These are phyloP conservation scores for Mallotus japonicus DNA, from an alignment of 441 rosid species.

Conservation along the genomic window DNA sequence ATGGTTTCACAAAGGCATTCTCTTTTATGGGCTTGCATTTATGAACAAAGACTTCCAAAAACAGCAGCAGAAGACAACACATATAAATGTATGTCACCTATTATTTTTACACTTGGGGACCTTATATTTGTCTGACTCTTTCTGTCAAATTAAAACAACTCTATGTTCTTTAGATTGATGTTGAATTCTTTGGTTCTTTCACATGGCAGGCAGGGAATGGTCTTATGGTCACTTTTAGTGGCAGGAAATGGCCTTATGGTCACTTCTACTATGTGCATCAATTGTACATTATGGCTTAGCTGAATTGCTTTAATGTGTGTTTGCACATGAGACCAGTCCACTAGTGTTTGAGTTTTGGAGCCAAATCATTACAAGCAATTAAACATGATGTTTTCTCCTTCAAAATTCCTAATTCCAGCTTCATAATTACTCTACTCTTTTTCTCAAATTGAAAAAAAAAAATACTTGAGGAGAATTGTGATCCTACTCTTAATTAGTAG, in stretches of 20 bases:
- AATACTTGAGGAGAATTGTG: too few species aligned
- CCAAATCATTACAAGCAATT: too few species aligned
- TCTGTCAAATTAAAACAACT: not conserved
- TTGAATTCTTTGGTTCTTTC: not conserved
- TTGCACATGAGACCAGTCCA: too few species aligned
- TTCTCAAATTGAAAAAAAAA: too few species aligned
- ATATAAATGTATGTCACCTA: slow-evolving; percentile 10
- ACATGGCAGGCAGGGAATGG: not conserved
- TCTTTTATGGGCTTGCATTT: slow-evolving; percentile 16
- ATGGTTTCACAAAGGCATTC: slow-evolving; percentile 22
- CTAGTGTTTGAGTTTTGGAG: too few species aligned
- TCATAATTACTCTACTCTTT: too few species aligned
- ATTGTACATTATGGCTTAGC: not conserved
- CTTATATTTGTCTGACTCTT: not conserved
- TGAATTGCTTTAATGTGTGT: not conserved
- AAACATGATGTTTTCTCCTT: too few species aligned
- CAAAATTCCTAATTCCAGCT: too few species aligned
- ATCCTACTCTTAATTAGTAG: too few species aligned
- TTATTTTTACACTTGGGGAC: slow-evolving; percentile 10
- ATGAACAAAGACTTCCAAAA: slow-evolving; percentile 19
- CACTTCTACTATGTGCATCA: not conserved
- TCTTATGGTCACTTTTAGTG: not conserved
- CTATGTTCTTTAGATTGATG: not conserved
- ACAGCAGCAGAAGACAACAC: slow-evolving; percentile 17
- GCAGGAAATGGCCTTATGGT: not conserved